Evolutionary conservation across 1,284 basidiomycete genomes (phyloP), one percentile per base, ranked within the genome.

Genomic region (Apiotrichum montevideense): DNA sequence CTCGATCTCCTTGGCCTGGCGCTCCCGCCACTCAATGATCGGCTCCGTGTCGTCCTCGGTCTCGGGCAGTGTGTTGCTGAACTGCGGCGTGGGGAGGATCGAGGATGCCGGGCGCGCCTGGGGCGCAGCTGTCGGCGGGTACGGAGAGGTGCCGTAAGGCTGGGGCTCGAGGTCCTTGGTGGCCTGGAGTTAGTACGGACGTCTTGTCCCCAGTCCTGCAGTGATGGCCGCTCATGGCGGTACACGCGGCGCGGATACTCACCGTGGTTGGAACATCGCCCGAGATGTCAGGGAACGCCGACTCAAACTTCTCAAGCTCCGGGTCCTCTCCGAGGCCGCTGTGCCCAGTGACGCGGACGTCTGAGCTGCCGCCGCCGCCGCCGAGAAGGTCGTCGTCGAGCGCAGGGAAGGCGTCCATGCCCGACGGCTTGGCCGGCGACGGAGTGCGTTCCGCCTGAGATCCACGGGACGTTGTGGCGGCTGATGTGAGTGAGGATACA

Each of bases 241-340:
- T 21, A 21, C 21, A 60, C 37, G 13, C 8, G 13, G 37, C 37
- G 37, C 37, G 37, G 41, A 10, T 42, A 42, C 41, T 6, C 41
- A 42, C 41, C 10, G 41, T 13, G 29, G 34, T 15, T 35, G 52
- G 35, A 6, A 70, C 55, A 61, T 76, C 74, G 32, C 70, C 79
- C 52, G 86, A 84, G 57, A 98, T 82, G 65, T 91, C 91, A 0
- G 94, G 94, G 77, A 95, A 98, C 63, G 90, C 85, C 71, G 80
- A 87, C 78, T 95, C 87, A 66, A 98, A 98, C 76, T 89, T 85
- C 66, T 90, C 88, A 61, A 92, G 83, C 65, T 94, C 92, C 62
- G 89, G 87, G 56, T 78, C 74, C 2, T 75, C 68, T 6, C 71
- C 71, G 13, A 69, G 67, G 11, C 74, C 75, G n/a, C 55, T 63